Evolutionary conservation across 495 filamentous ascomycete genomes (phyloP).

Genomic region (Penicillium roqueforti): DNA sequence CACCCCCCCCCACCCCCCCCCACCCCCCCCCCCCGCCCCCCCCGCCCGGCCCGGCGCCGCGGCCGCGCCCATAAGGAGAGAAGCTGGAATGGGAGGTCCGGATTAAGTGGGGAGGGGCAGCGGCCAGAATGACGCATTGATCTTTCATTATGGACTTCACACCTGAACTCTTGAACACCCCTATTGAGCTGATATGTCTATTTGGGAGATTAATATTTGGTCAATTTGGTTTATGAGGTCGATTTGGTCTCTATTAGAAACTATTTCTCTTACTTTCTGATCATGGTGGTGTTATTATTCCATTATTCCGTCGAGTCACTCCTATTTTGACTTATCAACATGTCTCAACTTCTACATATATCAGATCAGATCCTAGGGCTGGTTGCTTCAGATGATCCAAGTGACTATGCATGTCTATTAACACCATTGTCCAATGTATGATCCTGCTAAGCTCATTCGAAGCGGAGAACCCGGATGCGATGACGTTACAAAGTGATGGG

Average conservation of each 20-base stretch:
- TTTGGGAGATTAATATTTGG: neutral
- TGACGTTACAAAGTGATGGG: slow-evolving; percentile 11
- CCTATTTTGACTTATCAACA: neutral
- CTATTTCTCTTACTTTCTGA: neutral
- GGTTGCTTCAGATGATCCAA: too few relatives aligned
- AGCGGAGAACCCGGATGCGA: slow-evolving; percentile 8
- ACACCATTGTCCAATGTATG: neutral
- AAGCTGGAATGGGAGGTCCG: slow-evolving; percentile 14
- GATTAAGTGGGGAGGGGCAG: slow-evolving; percentile 27
- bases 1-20: too few relatives aligned
- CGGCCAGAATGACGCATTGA: slow-evolving; percentile 33
- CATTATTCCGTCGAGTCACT: neutral
- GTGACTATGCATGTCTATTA: neutral
- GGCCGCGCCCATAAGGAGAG: too few relatives aligned
- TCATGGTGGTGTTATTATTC: neutral
- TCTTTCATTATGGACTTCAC: slow-evolving; percentile 10
- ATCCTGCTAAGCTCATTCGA: neutral
- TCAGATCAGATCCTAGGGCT: too few relatives aligned
- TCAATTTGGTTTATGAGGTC: neutral
- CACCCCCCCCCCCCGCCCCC: too few relatives aligned
- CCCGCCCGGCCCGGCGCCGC: too few relatives aligned
- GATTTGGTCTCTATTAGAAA: neutral
- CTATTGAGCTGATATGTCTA: neutral
- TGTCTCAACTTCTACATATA: neutral
- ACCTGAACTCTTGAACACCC: neutral